Conservation (phyloP, 2,329 filamentous ascomycete species). For the Clarireedia monteithiana region DNA sequence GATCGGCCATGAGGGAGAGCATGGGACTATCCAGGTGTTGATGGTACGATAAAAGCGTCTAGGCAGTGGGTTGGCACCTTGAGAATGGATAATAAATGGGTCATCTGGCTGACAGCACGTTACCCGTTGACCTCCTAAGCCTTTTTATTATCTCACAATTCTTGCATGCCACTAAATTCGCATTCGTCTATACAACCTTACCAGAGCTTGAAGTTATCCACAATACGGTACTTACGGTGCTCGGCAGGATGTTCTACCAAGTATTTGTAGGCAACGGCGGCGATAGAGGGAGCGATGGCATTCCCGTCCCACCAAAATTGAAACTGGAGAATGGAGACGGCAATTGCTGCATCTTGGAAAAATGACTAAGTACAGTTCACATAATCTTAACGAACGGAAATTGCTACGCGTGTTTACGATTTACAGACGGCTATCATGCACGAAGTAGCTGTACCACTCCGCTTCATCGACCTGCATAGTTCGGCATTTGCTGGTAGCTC, state of each 20-base stretch:
- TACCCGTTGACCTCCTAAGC: too few relatives aligned
- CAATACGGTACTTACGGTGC: neutral
- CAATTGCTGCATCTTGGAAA: neutral
- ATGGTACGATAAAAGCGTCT: too few relatives aligned
- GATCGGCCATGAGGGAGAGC: too few relatives aligned
- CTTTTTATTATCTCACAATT: too few relatives aligned
- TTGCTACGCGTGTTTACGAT: neutral
- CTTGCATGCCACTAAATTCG: conserved; percentile 2
- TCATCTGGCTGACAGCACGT: too few relatives aligned
- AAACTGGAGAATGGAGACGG: neutral
- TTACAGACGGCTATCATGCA: neutral
- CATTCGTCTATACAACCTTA: conserved; percentile 1
- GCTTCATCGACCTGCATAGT: neutral
- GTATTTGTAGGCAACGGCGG: neutral
- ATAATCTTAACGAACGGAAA: neutral
- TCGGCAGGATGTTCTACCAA: neutral
- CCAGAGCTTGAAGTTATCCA: too few relatives aligned
- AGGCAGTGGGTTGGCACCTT: too few relatives aligned
- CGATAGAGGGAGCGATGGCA: neutral
- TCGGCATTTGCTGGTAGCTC: neutral
- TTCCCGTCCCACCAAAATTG: neutral
- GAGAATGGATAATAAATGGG: too few relatives aligned
- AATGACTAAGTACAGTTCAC: too few relatives aligned
- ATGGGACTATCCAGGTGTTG: too few relatives aligned
- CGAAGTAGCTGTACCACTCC: neutral